Conservation (phyloP, 2,329 filamentous ascomycete genomes). For the Aspergillus felis region DNA sequence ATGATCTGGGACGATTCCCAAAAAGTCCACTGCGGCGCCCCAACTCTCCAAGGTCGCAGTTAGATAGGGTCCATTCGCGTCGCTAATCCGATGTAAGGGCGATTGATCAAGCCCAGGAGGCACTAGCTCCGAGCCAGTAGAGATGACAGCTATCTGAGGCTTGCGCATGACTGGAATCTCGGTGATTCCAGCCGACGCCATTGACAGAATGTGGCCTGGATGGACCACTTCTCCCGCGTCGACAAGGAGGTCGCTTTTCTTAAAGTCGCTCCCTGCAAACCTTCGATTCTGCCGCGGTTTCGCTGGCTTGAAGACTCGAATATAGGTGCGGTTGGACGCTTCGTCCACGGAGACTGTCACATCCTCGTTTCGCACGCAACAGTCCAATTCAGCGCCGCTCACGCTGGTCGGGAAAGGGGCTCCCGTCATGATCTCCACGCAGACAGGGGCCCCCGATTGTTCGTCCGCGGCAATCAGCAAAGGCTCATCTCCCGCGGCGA, state of each 20-base stretch:
- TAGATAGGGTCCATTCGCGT: constrained; percentile 25
- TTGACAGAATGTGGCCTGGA: constrained; percentile 20
- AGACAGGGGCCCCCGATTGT: constrained; percentile 8
- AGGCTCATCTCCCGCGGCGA: constrained; percentile 16
- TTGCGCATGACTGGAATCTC: constrained; percentile 12
- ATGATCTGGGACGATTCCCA: constrained; percentile 18
- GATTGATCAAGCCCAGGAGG: neutral
- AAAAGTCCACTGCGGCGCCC: constrained; percentile 15
- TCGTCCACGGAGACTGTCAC: neutral
- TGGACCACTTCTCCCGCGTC: constrained; percentile 9
- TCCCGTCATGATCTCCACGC: constrained; percentile 31
- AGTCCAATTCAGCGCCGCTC: constrained; percentile 8
- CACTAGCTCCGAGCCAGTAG: constrained; percentile 17
- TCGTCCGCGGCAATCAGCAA: neutral
- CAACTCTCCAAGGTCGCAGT: constrained; percentile 9
- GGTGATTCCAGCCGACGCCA: constrained; percentile 18
- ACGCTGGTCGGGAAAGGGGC: constrained; percentile 21
- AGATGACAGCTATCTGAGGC: constrained; percentile 15
- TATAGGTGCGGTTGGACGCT: constrained; percentile 3
- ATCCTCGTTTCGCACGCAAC: constrained; percentile 20
- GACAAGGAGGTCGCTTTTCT: constrained; percentile 12
- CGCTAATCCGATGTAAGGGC: constrained; percentile 8
- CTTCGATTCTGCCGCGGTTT: constrained; percentile 14
- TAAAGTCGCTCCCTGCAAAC: constrained; percentile 20
- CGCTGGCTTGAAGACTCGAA: constrained; percentile 15